Conservation (phyloP, 331 rosid species). For the Pyracantha coccinea region DNA sequence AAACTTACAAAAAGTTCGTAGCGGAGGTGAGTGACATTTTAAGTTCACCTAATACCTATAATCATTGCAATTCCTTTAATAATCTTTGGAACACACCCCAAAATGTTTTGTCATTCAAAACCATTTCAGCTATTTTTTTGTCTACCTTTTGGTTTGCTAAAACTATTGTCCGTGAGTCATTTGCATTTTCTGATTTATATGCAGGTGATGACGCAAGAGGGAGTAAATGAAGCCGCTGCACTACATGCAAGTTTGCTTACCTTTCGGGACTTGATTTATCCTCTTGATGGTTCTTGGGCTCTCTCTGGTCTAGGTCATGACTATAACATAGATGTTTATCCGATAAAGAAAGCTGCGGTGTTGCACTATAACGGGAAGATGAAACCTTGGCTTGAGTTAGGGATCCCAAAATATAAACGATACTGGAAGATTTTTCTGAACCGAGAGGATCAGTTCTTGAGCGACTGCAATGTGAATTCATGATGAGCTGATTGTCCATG, state of each 20-base stretch:
- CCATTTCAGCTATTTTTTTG: too few relatives aligned
- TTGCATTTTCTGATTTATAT: constrained; percentile 9
- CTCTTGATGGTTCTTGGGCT: constrained; percentile 64
- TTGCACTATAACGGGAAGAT: constrained; percentile 92
- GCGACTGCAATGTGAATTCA: constrained; percentile 86
- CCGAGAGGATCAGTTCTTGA: constrained; percentile 77
- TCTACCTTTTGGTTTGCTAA: background rate
- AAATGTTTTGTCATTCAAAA: background rate
- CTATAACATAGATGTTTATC: constrained; percentile 39
- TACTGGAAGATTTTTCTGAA: constrained; percentile 78
- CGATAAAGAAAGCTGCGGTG: constrained; percentile 41
- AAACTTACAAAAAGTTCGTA: constrained; percentile 46
- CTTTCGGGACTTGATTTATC: constrained; percentile 55
- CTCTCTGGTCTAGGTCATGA: constrained; percentile 80
- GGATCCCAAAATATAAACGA: constrained; percentile 69
- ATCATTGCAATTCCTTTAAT: background rate
- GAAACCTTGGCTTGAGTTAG: constrained; percentile 99
- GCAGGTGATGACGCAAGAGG: constrained; percentile 38
- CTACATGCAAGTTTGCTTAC: constrained; percentile 77
- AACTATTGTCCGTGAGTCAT: constrained; percentile 1
- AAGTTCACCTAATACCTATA: background rate
- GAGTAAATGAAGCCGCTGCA: constrained; percentile 29
- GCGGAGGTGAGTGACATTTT: constrained; percentile 50
- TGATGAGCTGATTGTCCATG: constrained; percentile 25
- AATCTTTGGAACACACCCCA: too few relatives aligned